phyloP scores from a whole-genome alignment of 768 basidiomycete genomes.

The Auriscalpium orientale region DNA sequence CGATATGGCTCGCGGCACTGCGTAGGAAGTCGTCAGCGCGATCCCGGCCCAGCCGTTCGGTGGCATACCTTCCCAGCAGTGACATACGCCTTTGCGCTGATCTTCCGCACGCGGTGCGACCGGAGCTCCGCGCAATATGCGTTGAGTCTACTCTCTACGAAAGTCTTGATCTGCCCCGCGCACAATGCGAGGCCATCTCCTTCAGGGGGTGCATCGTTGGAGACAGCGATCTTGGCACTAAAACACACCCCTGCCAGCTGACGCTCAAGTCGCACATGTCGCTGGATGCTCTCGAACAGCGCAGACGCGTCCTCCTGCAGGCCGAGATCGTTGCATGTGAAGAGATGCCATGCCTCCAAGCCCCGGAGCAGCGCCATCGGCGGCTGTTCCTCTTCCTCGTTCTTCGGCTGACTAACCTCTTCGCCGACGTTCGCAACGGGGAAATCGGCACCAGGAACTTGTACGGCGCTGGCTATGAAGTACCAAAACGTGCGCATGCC shows the following conservation, averaged over 20 bases:
- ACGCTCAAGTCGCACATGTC: constrained; percentile 10
- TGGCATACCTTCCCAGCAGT: constrained; percentile 11
- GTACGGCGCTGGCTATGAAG: not conserved
- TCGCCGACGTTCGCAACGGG: not conserved
- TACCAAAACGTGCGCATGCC: not conserved
- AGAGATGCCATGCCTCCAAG: constrained; percentile 8
- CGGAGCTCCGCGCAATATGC: constrained; percentile 1
- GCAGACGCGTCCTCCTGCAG: constrained; percentile 5
- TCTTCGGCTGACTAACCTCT: not conserved
- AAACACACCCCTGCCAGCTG: constrained; percentile 1
- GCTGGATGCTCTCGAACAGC: constrained; percentile 12
- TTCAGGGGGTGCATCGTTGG: not conserved
- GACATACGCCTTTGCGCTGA: constrained; percentile 7
- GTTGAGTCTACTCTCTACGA: constrained; percentile 2
- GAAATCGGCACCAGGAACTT: too few species aligned
- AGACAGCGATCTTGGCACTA: not conserved
- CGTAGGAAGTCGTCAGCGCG: not conserved
- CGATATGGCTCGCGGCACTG: constrained; percentile 7
- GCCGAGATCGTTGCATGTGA: constrained; percentile 6
- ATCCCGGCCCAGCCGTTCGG: not conserved
- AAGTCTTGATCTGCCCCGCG: not conserved
- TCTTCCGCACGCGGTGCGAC: not conserved
- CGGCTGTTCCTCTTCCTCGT: not conserved
- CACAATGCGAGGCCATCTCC: constrained; percentile 1
- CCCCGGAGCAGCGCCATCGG: not conserved